Evolutionary conservation across 805 yeast genomes (phyloP), one percentile per base, ranked within the genome.

Genomic region (Nakazawaea sp.): DNA sequence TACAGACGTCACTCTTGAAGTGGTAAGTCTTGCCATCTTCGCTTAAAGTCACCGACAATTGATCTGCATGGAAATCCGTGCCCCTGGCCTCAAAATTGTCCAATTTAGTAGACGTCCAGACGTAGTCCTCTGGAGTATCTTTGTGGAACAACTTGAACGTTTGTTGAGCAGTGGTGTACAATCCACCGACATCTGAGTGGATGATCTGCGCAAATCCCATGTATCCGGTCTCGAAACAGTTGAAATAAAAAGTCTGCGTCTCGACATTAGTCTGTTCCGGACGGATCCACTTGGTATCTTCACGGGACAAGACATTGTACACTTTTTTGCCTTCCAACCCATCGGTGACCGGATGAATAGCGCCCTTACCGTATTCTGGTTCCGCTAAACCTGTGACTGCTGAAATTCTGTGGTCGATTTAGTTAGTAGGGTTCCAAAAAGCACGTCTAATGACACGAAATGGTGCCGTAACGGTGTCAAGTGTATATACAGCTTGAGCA

Each of bases 381-480:
- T 92, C 98, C 2, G 96, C 96, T 10, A 95, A 76, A 38, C 98
- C 98, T 5, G 97, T 90, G 32, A 88, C 92, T 5, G 94, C 92
- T n/a, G 97, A 85, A 37, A 84, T 68, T 47, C 88, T 74, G 44
- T n/a, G 55, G 38, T 12, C 60, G 32, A 27, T 18, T 9, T 21
- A 4, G 32, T 32, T 35, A 33, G 39, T 25, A 25, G n/a, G n/a
- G n/a, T n/a, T n/a, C n/a, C n/a, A n/a, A n/a, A n/a, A n/a, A n/a
- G n/a, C n/a, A n/a, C n/a, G n/a, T n/a, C n/a, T n/a, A n/a, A n/a
- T n/a, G n/a, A n/a, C n/a, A n/a, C n/a, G n/a, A n/a, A n/a, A n/a
- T n/a, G n/a, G n/a, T n/a, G n/a, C n/a, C n/a, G n/a, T n/a, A n/a
- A n/a, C n/a, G n/a, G n/a, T n/a, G n/a, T n/a, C n/a, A n/a, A n/a